Evolutionary conservation across 2,329 filamentous ascomycete genomes (phyloP).

Genomic region (Pseudogymnoascus sp.): DNA sequence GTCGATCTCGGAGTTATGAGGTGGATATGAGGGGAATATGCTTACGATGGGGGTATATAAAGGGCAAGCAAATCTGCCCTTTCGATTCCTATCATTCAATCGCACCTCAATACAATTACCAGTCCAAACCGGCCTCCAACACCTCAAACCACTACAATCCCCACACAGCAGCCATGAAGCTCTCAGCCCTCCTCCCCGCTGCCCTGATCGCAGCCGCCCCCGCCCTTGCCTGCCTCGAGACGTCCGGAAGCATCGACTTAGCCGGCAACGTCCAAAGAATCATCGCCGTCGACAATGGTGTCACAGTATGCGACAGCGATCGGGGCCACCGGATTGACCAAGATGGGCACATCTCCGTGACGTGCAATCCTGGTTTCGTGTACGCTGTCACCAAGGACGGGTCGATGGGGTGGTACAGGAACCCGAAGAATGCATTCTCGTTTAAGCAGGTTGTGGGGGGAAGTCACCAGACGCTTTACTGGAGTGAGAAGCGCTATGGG

Average conservation of each 20-base stretch:
- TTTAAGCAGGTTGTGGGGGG: background rate
- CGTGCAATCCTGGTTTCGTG: background rate
- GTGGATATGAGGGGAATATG: background rate
- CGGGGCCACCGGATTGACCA: background rate
- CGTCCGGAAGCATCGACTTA: background rate
- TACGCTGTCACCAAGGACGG: background rate
- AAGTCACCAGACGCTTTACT: background rate
- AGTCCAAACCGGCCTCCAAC: background rate
- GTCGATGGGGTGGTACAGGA: background rate
- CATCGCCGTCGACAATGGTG: background rate
- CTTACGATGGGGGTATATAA: background rate
- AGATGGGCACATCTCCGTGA: background rate
- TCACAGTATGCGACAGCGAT: background rate
- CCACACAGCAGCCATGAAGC: background rate
- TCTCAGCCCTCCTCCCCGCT: background rate
- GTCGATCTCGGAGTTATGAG: background rate
- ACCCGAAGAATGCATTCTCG: background rate
- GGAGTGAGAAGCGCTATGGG: constrained; percentile 3
- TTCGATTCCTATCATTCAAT: background rate
- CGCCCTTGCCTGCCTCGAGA: background rate
- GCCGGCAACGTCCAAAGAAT: background rate
- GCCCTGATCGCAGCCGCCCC: background rate
- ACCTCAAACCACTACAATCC: background rate
- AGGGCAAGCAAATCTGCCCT: background rate
- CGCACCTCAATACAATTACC: background rate